phyloP scores from a whole-genome alignment of 176 grass and related monocot genomes.

The Pontederia paniculata region DNA sequence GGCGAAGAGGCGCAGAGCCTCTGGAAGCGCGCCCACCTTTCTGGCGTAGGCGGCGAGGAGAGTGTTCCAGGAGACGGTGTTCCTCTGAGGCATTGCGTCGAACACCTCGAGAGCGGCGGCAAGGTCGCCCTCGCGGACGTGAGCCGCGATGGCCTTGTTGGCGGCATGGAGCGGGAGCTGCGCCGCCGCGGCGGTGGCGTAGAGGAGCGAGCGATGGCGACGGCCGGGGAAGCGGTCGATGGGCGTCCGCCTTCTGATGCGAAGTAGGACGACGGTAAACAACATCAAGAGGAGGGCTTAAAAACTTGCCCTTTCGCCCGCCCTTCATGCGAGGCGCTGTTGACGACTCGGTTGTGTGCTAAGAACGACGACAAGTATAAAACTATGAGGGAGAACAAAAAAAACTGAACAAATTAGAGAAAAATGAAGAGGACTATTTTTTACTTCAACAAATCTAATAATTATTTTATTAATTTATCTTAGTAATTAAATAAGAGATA shows the following conservation, averaged over 20 bases:
- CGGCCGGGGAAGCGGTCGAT: neutral
- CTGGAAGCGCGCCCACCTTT: constrained; percentile 14
- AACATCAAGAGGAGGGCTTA: neutral
- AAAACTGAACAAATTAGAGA: no score
- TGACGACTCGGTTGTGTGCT: no score
- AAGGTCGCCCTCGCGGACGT: constrained; percentile 26
- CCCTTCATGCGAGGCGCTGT: no score
- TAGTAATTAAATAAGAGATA: no score
- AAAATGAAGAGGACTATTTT: no score
- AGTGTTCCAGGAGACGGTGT: constrained; percentile 41
- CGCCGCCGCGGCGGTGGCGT: neutral
- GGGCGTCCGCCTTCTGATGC: neutral
- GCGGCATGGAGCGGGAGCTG: constrained; percentile 3
- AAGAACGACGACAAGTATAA: no score
- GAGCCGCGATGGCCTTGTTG: constrained; percentile 9
- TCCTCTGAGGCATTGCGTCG: constrained; percentile 5
- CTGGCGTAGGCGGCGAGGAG: constrained; percentile 30
- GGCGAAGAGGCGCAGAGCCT: constrained; percentile 33
- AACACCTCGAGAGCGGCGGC: constrained; percentile 23
- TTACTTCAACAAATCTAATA: no score
- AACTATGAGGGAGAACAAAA: no score
- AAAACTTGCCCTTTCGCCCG: no score
- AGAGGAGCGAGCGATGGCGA: no score
- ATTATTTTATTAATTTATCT: no score
- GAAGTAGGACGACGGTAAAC: neutral